Percentiles rank a stretch among this genome's conserved stretches.
phyloP scores from a whole-genome alignment of 768 basidiomycete species.

The Exsudoporus frostii region DNA sequence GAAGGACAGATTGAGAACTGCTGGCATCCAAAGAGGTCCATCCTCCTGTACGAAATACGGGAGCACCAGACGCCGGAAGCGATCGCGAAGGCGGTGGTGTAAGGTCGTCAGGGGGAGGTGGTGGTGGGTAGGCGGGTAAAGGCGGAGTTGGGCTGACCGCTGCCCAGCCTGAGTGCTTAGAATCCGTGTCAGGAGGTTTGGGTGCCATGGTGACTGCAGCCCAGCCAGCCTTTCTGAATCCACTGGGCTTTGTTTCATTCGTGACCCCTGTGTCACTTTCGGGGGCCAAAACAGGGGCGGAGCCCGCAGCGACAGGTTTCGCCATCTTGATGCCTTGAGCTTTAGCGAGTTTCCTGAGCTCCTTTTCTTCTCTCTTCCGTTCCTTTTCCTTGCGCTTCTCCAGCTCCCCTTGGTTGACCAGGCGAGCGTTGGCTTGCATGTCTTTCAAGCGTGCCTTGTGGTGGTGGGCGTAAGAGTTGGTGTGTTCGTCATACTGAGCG shows the following conservation, averaged over 20 bases:
- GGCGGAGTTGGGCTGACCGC: constrained; percentile 21
- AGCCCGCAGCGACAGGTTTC: constrained; percentile 26
- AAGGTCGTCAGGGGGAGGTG: constrained; percentile 12
- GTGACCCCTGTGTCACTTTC: constrained; percentile 16
- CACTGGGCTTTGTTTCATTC: constrained; percentile 21
- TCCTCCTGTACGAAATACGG: constrained; percentile 58
- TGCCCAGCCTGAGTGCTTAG: constrained; percentile 16
- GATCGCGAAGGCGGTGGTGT: constrained; percentile 18
- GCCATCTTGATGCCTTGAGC: constrained; percentile 74
- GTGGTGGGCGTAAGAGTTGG: constrained; percentile 85
- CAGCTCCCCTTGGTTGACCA: constrained; percentile 62
- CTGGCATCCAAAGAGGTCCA: constrained; percentile 65
- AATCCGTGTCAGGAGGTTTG: constrained; percentile 10
- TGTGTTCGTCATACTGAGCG: constrained; percentile 86
- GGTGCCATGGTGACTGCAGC: constrained; percentile 31
- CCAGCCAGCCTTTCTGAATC: constrained; percentile 51
- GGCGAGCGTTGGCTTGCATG: constrained; percentile 72
- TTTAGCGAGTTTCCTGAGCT: constrained; percentile 77
- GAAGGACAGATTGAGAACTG: constrained; percentile 29
- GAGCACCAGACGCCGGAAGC: constrained; percentile 28
- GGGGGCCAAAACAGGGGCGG: constrained; percentile 15
- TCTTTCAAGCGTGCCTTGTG: constrained; percentile 80
- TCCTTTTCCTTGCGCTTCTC: constrained; percentile 84
- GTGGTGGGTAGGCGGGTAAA: constrained; percentile 10
- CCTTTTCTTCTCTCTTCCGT: constrained; percentile 80